Conservation (phyloP, 2,329 filamentous ascomycete genomes). For the Claviceps sp. region DNA sequence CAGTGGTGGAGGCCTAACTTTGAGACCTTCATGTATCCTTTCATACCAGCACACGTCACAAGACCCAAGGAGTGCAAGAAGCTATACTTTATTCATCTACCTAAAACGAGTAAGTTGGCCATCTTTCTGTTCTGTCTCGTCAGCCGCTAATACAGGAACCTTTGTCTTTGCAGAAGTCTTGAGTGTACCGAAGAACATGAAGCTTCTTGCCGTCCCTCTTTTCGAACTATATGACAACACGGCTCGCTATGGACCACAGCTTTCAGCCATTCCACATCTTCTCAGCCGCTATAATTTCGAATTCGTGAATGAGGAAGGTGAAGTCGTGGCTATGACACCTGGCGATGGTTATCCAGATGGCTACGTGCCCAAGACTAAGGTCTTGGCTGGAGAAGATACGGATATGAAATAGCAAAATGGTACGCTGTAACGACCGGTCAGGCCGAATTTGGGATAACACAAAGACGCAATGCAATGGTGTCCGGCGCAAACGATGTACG, state of each 20-base stretch:
- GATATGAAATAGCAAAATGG: conserved; percentile 44
- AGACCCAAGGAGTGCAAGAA: conserved; percentile 99
- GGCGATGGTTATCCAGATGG: conserved; percentile 46
- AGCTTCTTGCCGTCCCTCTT: conserved; percentile 86
- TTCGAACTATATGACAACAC: conserved; percentile 99
- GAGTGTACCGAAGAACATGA: conserved; percentile 99
- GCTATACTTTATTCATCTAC: conserved; percentile 91
- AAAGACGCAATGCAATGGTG: conserved; percentile 17
- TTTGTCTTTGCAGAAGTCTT: conserved; percentile 55
- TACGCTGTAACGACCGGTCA: conserved; percentile 14
- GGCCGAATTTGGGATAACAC: conserved; percentile 13
- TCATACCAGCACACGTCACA: conserved; percentile 90
- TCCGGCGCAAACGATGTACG: conserved; percentile 18
- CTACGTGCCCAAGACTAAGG: conserved; percentile 50
- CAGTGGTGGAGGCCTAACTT: conserved; percentile 99
- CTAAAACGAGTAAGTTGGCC: conserved; percentile 61
- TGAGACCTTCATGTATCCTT: conserved; percentile 99
- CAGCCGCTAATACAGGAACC: neutral
- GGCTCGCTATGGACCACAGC: conserved; percentile 82
- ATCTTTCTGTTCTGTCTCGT: neutral
- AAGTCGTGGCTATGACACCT: conserved; percentile 74
- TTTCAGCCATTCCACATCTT: conserved; percentile 90
- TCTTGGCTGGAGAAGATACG: conserved; percentile 49
- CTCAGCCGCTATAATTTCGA: conserved; percentile 95
- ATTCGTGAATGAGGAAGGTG: conserved; percentile 85